A percentile compares a stretch with the other conserved stretches of the same genome.
phyloP scores from a whole-genome alignment of 441 rosid genomes.

The Flueggea neowawraea region DNA sequence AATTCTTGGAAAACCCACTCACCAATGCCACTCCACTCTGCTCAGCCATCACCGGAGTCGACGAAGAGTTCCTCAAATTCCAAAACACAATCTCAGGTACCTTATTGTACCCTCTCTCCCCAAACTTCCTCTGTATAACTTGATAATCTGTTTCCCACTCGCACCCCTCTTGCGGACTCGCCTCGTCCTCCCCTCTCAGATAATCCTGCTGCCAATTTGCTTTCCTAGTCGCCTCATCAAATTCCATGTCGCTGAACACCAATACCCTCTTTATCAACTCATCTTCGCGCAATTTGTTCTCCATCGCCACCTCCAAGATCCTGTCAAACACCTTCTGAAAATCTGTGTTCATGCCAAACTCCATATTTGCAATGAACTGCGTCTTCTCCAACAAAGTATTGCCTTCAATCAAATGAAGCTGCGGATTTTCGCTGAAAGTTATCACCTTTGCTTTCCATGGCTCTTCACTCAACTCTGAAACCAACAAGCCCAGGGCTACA shows the following conservation, averaged over 20 bases:
- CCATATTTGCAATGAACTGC: constrained; percentile 1
- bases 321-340: constrained; percentile 11
- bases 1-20: constrained; percentile 49
- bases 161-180: not conserved
- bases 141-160: constrained; percentile 10
- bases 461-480: constrained; percentile 12
- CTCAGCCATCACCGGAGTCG: constrained; percentile 31
- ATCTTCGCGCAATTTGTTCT: constrained; percentile 2
- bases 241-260: constrained; percentile 12
- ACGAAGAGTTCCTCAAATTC: constrained; percentile 17
- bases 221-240: constrained; percentile 3
- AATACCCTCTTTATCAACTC: constrained; percentile 7
- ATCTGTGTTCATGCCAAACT: not conserved
- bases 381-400: not conserved
- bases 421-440: constrained; percentile 4
- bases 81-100: constrained; percentile 12
- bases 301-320: not conserved
- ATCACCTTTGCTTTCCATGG: constrained; percentile 17
- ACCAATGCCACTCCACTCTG: constrained; percentile 48
- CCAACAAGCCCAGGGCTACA: constrained; percentile 5
- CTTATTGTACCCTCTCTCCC: constrained; percentile 2
- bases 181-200: not conserved
- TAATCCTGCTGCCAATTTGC: not conserved
- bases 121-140: constrained; percentile 2
- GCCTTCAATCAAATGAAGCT: constrained; percentile 1